Evolutionary conservation across 2,329 filamentous ascomycete species (phyloP).

Genomic region (Teratosphaeria gauchensis): DNA sequence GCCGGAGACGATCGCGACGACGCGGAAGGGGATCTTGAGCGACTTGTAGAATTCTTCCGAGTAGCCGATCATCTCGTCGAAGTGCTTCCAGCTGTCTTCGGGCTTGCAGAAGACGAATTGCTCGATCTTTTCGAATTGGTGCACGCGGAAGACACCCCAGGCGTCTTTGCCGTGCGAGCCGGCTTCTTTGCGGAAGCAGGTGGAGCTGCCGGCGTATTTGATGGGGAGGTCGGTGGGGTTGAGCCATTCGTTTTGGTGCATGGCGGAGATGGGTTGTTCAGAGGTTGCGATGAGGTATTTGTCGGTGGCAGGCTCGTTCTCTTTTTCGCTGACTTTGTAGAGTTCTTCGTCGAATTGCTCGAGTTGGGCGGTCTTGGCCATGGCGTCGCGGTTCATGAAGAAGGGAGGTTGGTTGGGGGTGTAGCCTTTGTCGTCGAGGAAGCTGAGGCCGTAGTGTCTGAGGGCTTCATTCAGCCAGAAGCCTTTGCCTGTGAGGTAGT

Average conservation of each 20-base stretch:
- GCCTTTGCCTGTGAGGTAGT: conserved; percentile 83
- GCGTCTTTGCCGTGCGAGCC: conserved; percentile 86
- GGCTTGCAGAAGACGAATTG: conserved; percentile 75
- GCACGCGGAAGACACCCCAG: conserved; percentile 96
- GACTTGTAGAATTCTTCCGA: conserved; percentile 95
- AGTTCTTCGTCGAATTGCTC: conserved; percentile 96
- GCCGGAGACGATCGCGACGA: conserved; percentile 92
- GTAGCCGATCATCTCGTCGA: conserved; percentile 82
- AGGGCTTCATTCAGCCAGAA: conserved; percentile 87
- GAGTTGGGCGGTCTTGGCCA: conserved; percentile 96
- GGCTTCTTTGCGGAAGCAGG: conserved; percentile 92
- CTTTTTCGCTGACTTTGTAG: conserved; percentile 84
- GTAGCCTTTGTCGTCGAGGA: conserved; percentile 64
- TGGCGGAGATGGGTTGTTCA: conserved; percentile 85
- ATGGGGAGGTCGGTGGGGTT: conserved; percentile 75
- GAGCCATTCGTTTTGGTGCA: conserved; percentile 88
- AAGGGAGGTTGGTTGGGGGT: conserved; percentile 61
- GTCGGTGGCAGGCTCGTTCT: conserved; percentile 70
- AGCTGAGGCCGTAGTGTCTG: conserved; percentile 90
- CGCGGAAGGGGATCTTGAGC: conserved; percentile 77
- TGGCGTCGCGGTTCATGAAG: conserved; percentile 90
- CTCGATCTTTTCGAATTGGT: conserved; percentile 93
- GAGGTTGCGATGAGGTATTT: conserved; percentile 78
- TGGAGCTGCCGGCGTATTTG: conserved; percentile 80
- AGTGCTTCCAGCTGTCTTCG: conserved; percentile 84